These are phyloP conservation scores for Daphne laureola DNA, from an alignment of 441 rosid genomes.

Conservation along the genomic window DNA sequence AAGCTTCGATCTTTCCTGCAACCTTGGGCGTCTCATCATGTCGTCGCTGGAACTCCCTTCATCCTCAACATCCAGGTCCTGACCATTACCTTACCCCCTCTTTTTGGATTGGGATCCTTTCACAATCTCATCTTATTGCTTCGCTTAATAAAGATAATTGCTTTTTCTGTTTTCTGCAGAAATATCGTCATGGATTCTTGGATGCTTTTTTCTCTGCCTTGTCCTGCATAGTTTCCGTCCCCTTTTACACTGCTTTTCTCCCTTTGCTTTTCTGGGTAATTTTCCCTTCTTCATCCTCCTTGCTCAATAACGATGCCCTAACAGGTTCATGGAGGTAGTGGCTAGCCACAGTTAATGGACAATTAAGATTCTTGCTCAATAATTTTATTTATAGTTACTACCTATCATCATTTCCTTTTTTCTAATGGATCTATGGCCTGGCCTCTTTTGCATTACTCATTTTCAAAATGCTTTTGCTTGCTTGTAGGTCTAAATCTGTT, in stretches of 20 bases:
- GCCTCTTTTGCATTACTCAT: no score
- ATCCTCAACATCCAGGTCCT: constrained; percentile 81
- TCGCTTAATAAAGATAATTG: neutral
- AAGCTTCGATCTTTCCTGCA: constrained; percentile 70
- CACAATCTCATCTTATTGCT: constrained; percentile 6
- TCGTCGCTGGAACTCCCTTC: constrained; percentile 41
- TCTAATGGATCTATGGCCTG: no score
- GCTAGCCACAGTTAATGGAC: no score
- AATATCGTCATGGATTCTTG: constrained; percentile 42
- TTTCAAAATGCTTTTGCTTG: no score
- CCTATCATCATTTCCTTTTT: neutral
- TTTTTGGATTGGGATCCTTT: constrained; percentile 6
- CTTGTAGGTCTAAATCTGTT: no score
- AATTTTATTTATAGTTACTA: constrained; percentile 7
- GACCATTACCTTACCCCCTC: constrained; percentile 1
- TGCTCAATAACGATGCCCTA: neutral
- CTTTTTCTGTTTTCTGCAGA: constrained; percentile 36
- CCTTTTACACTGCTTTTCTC: constrained; percentile 92
- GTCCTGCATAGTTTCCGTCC: constrained; percentile 92
- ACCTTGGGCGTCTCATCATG: constrained; percentile 60
- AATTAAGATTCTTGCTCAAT: neutral
- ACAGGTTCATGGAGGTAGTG: no score
- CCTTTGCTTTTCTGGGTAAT: constrained; percentile 99
- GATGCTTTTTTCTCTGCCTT: constrained; percentile 78
- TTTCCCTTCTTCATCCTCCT: neutral